Evolutionary conservation across 768 basidiomycete genomes (phyloP), one percentile per base, ranked within the genome.

Genomic region (Punctularia strigosozonata): DNA sequence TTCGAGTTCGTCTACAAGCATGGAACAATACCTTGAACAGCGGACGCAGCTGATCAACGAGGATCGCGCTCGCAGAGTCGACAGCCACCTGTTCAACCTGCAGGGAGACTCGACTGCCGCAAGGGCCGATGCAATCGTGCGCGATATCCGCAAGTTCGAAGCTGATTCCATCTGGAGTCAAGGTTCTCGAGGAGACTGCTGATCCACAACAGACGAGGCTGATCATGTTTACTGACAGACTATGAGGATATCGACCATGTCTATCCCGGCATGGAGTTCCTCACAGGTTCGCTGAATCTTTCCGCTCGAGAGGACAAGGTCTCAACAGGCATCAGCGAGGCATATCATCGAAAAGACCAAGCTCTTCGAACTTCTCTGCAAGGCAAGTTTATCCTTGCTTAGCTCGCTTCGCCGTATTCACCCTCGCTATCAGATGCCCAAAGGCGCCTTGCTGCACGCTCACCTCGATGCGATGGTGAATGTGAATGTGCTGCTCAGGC

Each of bases 201-300:
- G n/a, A n/a, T n/a, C n/a, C n/a, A n/a, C n/a, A n/a, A n/a, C n/a
- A n/a, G n/a, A n/a, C n/a, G n/a, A n/a, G n/a, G n/a, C n/a, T n/a
- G n/a, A n/a, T n/a, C n/a, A n/a, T n/a, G n/a, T n/a, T n/a, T n/a
- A n/a, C n/a, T n/a, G n/a, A n/a, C n/a, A n/a, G 69, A 76, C 18
- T 61, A 71, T 43, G 62, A 68, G 13, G 64, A 64, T 4, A 61
- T 75, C 33, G 71, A 67, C 4, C 73, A 83, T 47, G 64, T 76
- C 1, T 85, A 81, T 46, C 80, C 80, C 17, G 83, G 83, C 31
- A 83, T 84, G 80, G 79, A 75, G 46, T 86, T 84, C 48, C 57
- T 84, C 45, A 84, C 77, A 30, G 79, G 80, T 77, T 42, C 28
- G 55, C 43, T n/a, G n/a, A n/a, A n/a, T n/a, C n/a, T 26, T 1